Evolutionary conservation across 192 early-diverging fungal species (phyloP), one percentile per base, ranked within the genome.

Genomic region (Backusella parvicylindrica): DNA sequence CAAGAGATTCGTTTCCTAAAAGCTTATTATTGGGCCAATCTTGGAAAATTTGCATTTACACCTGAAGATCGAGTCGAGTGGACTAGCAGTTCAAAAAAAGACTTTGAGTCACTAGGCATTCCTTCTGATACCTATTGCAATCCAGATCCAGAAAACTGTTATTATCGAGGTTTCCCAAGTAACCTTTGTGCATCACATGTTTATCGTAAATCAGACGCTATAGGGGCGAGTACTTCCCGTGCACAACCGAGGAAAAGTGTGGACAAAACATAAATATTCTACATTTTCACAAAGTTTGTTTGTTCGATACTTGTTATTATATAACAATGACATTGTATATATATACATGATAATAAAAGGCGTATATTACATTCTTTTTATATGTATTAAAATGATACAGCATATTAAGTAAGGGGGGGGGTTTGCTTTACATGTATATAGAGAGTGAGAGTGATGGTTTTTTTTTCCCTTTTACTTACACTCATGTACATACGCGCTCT

Each of bases 21-120:
- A 31, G 86, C 86, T 0, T 87, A 84, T 71, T 87, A 77, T 37
- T 77, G 83, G 76, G 38, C 84, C 3, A 82, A 75, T 53, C 75
- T 87, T 16, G 86, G 86, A 16, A 79, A 76, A 47, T 81, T 84
- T 75, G 77, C 86, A 4, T 82, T 82, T 49, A 73, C 64, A 28
- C 72, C 77, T 11, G 70, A 50, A 28, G 81, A 82, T 60, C 73
- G 81, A 23, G 70, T 70, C 2, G 73, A 77, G 40, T 82, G 81
- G 81, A 82, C 81, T 0, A 49, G 72, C 12, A 32, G 64, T 32
- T 77, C 81, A 26, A 50, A 47, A 31, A 40, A 64, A 21, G 81
- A 82, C 12, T 73, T 82, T 26, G 71, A 75, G 2, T 30, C 21
- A 21, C 37, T 82, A 6, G 56, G 65, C 0, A 82, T 82, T 56